Conservation (phyloP, 73 alveolate genomes). For the Paramecium octaurelia region DNA sequence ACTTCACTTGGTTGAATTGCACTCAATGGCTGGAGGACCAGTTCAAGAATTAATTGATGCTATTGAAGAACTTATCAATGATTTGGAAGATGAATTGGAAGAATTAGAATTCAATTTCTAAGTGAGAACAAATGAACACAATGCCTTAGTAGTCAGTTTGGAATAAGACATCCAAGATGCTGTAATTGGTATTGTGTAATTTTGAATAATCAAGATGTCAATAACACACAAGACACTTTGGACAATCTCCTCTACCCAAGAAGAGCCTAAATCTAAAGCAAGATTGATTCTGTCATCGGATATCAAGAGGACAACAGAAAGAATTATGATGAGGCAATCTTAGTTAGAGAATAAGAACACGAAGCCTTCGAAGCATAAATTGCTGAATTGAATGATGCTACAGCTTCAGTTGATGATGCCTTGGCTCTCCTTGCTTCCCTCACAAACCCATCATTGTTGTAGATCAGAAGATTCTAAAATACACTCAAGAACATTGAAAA, state of each 20-base stretch:
- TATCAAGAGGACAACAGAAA: constrained; percentile 31
- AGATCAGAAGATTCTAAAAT: constrained; percentile 29
- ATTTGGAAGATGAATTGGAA: constrained; percentile 5
- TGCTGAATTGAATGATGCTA: constrained; percentile 40
- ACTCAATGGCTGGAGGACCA: constrained; percentile 44
- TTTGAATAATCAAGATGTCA: neutral
- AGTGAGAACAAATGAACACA: constrained; percentile 37
- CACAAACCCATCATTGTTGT: constrained; percentile 11
- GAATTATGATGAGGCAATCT: constrained; percentile 36
- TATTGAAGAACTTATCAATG: constrained; percentile 25
- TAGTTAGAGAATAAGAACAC: constrained; percentile 43
- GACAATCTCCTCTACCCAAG: constrained; percentile 10
- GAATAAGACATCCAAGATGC: constrained; percentile 46
- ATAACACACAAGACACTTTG: constrained; percentile 6
- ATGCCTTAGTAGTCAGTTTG: neutral
- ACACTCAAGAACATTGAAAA: constrained; percentile 2
- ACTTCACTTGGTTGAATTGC: constrained; percentile 32
- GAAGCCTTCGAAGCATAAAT: constrained; percentile 25
- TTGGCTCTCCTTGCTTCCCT: neutral
- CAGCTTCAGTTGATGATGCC: constrained; percentile 42
- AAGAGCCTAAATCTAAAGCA: neutral
- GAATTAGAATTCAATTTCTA: constrained; percentile 23
- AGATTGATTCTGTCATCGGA: neutral
- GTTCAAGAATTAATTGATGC: constrained; percentile 39
- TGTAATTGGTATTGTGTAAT: neutral